Conservation (phyloP, 768 basidiomycete genomes). For the Panaeolus cyanescens region DNA sequence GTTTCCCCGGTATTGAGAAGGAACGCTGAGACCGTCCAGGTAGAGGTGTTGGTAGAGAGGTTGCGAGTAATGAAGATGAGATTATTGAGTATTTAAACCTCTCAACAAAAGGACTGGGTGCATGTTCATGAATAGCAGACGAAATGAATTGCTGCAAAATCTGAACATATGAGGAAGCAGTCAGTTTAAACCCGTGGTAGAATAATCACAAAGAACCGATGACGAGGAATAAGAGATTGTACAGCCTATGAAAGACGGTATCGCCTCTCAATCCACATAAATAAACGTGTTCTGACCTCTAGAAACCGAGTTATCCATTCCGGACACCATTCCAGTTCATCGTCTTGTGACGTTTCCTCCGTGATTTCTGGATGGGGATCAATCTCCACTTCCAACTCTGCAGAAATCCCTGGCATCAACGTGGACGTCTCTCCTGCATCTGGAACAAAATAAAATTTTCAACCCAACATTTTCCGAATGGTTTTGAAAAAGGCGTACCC, state of each 20-base stretch:
- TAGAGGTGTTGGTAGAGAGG: slow-evolving; percentile 48
- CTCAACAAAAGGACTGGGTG: slow-evolving; percentile 61
- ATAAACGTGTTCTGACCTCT: slow-evolving; percentile 37
- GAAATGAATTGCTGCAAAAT: slow-evolving; percentile 36
- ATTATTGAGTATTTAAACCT: slow-evolving; percentile 86
- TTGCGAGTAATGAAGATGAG: slow-evolving; percentile 74
- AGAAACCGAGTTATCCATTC: slow-evolving; percentile 32
- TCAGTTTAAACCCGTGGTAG: slow-evolving; percentile 10
- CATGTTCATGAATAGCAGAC: slow-evolving; percentile 32
- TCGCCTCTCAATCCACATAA: not conserved
- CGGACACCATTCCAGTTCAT: slow-evolving; percentile 40
- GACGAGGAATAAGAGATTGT: not conserved
- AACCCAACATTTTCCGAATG: slow-evolving; percentile 3
- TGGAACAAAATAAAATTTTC: slow-evolving; percentile 21
- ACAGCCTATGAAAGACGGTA: not conserved
- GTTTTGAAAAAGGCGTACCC: slow-evolving; percentile 41
- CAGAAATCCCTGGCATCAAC: slow-evolving; percentile 57
- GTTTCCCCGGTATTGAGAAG: slow-evolving; percentile 49
- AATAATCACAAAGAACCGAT: slow-evolving; percentile 2
- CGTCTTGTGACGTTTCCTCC: slow-evolving; percentile 26
- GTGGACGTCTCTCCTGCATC: slow-evolving; percentile 62
- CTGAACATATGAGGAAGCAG: slow-evolving; percentile 25
- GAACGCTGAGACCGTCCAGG: slow-evolving; percentile 32
- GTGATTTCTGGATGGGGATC: slow-evolving; percentile 29
- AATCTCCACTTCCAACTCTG: slow-evolving; percentile 39